Evolutionary conservation across 805 yeast species (phyloP).

Genomic region (Saturnispora hagleri): DNA sequence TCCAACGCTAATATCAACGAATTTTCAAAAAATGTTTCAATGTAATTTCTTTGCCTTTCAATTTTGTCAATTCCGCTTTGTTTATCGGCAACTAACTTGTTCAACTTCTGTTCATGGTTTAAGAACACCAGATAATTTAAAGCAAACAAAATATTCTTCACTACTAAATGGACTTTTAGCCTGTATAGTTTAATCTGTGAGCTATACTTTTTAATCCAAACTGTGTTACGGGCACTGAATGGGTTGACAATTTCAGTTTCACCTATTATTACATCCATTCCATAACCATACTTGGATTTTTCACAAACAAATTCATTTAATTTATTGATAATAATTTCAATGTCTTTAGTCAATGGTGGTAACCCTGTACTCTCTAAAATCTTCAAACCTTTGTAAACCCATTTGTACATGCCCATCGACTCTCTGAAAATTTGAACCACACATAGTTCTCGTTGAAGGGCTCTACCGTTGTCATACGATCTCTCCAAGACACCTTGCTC

Average conservation of each 20-base stretch:
- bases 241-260: slow-evolving; percentile 12
- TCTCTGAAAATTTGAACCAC: slow-evolving; percentile 40
- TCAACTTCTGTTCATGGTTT: slow-evolving; percentile 31
- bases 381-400: slow-evolving; percentile 34
- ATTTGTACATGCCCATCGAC: slow-evolving; percentile 37
- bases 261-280: slow-evolving; percentile 19
- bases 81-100: slow-evolving; percentile 24
- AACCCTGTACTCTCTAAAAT: slow-evolving; percentile 27
- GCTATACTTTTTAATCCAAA: slow-evolving; percentile 16
- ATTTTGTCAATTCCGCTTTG: slow-evolving; percentile 23
- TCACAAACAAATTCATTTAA: slow-evolving; percentile 25
- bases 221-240: slow-evolving; percentile 12
- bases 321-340: slow-evolving; percentile 24
- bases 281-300: slow-evolving; percentile 22
- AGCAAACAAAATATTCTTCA: slow-evolving; percentile 41
- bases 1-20: slow-evolving; percentile 30
- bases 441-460: slow-evolving; percentile 32
- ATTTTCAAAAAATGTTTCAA: slow-evolving; percentile 29
- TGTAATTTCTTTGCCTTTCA: slow-evolving; percentile 25
- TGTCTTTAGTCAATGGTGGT: slow-evolving; percentile 27
- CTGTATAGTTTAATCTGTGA: slow-evolving; percentile 22
- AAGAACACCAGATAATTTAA: slow-evolving; percentile 38
- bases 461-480: slow-evolving; percentile 23
- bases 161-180: slow-evolving; percentile 26
- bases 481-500: slow-evolving; percentile 29